A percentile compares a stretch with the other conserved stretches of the same genome.
These are phyloP conservation scores for Aquilaria sinensis DNA, from an alignment of 345 rosid species.

Conservation along the genomic window DNA sequence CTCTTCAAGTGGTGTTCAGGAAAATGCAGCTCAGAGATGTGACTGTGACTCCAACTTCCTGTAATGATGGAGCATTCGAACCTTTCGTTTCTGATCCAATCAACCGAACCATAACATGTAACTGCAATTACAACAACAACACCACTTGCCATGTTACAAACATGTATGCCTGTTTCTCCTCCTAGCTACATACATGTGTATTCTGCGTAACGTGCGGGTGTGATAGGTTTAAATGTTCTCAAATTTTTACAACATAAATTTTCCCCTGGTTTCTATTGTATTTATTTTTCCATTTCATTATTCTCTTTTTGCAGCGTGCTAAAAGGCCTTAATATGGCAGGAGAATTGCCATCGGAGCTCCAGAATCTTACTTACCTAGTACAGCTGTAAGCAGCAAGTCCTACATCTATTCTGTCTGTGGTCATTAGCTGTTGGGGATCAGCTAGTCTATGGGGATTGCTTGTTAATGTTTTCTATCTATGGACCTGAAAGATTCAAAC, in stretches of 20 bases:
- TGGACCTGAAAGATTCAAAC: too few species aligned
- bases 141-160: conserved; percentile 50
- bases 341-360: conserved; percentile 60
- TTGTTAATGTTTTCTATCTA: too few species aligned
- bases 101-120: conserved; percentile 36
- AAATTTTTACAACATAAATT: background rate
- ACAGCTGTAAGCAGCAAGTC: conserved; percentile 42
- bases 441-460: too few species aligned
- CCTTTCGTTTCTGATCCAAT: background rate
- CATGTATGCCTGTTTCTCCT: conserved; percentile 36
- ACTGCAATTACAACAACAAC: conserved; percentile 30
- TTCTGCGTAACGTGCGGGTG: background rate
- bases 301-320: conserved; percentile 28
- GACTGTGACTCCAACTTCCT: conserved; percentile 31
- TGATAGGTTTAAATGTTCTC: background rate
- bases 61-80: conserved; percentile 37
- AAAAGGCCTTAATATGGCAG: conserved; percentile 51
- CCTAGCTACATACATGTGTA: background rate
- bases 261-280: background rate
- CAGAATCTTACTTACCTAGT: conserved; percentile 45
- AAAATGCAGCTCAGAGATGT: conserved; percentile 31
- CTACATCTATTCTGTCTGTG: background rate
- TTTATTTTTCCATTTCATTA: background rate
- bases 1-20: conserved; percentile 34
- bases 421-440: background rate